Conservation (phyloP, 768 basidiomycete species). For the Calocybe indica region DNA sequence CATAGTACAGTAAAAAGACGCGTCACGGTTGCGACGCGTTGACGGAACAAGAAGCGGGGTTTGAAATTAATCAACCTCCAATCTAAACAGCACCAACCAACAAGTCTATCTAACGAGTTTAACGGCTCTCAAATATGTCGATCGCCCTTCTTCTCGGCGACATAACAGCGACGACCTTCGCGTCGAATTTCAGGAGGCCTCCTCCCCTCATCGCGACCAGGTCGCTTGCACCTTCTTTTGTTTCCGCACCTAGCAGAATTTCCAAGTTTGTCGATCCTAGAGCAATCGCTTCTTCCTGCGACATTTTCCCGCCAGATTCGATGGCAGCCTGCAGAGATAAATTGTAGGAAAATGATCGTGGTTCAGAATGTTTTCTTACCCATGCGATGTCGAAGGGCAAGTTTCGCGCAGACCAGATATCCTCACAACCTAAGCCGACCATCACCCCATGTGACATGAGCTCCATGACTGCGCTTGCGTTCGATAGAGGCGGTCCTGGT, state of each 20-base stretch:
- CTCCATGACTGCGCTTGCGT: conserved; percentile 44
- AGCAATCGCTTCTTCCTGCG: conserved; percentile 36
- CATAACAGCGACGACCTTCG: conserved; percentile 48
- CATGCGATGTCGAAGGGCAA: conserved; percentile 78
- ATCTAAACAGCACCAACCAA: no score
- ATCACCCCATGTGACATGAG: conserved; percentile 67
- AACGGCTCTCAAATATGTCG: background rate
- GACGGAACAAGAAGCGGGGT: background rate
- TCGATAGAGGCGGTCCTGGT: conserved; percentile 71
- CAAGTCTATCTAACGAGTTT: no score
- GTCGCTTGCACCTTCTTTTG: conserved; percentile 34
- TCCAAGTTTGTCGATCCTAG: conserved; percentile 43
- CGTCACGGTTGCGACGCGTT: conserved; percentile 3
- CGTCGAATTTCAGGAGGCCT: conserved; percentile 39
- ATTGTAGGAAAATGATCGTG: background rate
- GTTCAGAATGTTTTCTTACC: conserved; percentile 38
- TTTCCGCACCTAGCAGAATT: conserved; percentile 30
- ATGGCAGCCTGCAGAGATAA: conserved; percentile 31
- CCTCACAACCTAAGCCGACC: conserved; percentile 58
- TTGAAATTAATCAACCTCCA: background rate
- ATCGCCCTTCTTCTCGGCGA: conserved; percentile 30
- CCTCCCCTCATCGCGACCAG: conserved; percentile 53
- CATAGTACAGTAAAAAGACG: conserved; percentile 11
- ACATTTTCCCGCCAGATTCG: conserved; percentile 32
- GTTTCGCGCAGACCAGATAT: conserved; percentile 70